Evolutionary conservation across 2,329 filamentous ascomycete genomes (phyloP), one percentile per base, ranked within the genome.

Genomic region (Pestalotiopsis fici): DNA sequence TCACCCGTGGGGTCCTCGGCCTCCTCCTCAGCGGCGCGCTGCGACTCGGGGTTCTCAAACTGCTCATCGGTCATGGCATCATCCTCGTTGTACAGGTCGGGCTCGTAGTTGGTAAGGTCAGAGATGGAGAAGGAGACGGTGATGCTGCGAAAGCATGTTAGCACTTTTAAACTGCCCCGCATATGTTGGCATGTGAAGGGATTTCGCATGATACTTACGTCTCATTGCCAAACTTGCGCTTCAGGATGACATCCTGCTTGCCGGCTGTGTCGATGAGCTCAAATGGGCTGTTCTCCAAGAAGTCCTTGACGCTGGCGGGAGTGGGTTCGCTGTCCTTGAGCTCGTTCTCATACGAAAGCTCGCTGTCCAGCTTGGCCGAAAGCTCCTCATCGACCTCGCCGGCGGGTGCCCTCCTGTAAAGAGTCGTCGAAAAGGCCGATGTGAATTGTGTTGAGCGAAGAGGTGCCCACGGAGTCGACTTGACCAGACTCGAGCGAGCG

Each of bases 181-280:
- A 25, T 25, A 61, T 65, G 25, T 27, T 9, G 55, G 64, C 9
- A 3, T 6, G 25, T 59, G 69, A 55, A 59, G n/a, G 18, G 25
- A 55, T 12, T 6, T 21, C 31, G 12, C 15, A 23, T 23, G 27
- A 21, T 4, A 81, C 90, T 81, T 82, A 96, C 94, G 91, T 93
- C 85, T 99, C 96, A 70, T 97, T 91, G 75, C 92, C 93, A 76
- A 93, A 95, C 71, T 88, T 91, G 76, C 95, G 92, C 69, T 90
- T 92, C 72, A 99, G 87, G 76, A 92, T 86, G 73, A 99, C 93
- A 74, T 97, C 94, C 83, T 98, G 93, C 80, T 94, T 88, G 70
- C 96, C 96, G 31, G 91, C 86, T 37, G 86, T 89, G 81, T 99
- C 96, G 76, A 93, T 85, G 69, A 96, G 87, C 86, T 95, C 86